phyloP scores from a whole-genome alignment of 2,329 filamentous ascomycete genomes.

The Xylogone sp. region DNA sequence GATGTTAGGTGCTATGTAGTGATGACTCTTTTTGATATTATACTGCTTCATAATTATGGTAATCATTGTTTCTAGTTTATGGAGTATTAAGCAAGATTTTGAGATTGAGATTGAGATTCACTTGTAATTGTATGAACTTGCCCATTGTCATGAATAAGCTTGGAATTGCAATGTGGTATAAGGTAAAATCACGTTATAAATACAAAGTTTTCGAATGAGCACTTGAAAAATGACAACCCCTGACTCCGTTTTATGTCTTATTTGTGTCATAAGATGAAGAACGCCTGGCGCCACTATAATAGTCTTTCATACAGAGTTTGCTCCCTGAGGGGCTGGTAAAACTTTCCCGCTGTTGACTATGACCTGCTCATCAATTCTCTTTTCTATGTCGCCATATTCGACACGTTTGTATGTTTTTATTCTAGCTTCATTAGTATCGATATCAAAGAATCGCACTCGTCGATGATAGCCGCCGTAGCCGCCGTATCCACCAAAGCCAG shows the following conservation, averaged over 20 bases:
- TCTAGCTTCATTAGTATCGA: constrained; percentile 85
- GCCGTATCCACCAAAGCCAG: constrained; percentile 91
- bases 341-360: constrained; percentile 59
- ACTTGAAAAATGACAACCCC: not conserved
- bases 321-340: constrained; percentile 5
- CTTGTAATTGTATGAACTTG: too few species aligned
- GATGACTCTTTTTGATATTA: too few species aligned
- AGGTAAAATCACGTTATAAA: not conserved
- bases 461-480: constrained; percentile 85
- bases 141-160: too few species aligned
- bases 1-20: too few species aligned
- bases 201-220: not conserved
- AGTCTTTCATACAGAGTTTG: not conserved
- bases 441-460: constrained; percentile 82
- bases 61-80: too few species aligned
- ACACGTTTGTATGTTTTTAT: constrained; percentile 91
- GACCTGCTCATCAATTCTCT: constrained; percentile 59
- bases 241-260: not conserved
- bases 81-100: too few species aligned
- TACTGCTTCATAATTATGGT: too few species aligned
- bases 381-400: constrained; percentile 57
- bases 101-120: too few species aligned
- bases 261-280: not conserved
- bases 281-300: not conserved
- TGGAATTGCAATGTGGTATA: too few species aligned